These are phyloP conservation scores for Xerocomus brunneocitrinus DNA, from an alignment of 768 basidiomycete species.

Conservation along the genomic window DNA sequence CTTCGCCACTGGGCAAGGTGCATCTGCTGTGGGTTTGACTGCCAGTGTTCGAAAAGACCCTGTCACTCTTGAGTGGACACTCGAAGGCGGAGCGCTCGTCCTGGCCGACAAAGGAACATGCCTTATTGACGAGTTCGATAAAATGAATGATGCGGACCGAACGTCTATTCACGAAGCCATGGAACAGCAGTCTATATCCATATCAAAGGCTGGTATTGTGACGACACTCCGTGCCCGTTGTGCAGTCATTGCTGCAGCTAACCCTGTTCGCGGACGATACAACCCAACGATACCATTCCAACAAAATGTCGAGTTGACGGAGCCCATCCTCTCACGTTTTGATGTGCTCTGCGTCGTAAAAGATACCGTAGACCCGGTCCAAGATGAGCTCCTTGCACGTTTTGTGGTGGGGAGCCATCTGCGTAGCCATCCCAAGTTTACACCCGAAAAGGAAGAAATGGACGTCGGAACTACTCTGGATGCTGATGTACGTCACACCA, in stretches of 20 bases:
- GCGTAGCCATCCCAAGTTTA: slow-evolving; percentile 91
- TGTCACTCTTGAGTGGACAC: slow-evolving; percentile 95
- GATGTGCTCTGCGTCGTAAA: slow-evolving; percentile 98
- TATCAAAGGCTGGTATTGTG: slow-evolving; percentile 97
- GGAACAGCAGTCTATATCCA: slow-evolving; percentile 99
- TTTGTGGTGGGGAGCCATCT: slow-evolving; percentile 98
- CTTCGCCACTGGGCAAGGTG: slow-evolving; percentile 97
- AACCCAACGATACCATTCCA: slow-evolving; percentile 98
- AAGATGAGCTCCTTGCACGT: slow-evolving; percentile 92
- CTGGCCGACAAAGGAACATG: slow-evolving; percentile 97
- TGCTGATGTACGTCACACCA: slow-evolving; percentile 68
- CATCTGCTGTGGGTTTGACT: slow-evolving; percentile 96
- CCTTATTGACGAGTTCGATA: slow-evolving; percentile 98
- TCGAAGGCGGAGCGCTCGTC: slow-evolving; percentile 98
- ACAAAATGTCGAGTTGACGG: slow-evolving; percentile 97
- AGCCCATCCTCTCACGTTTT: slow-evolving; percentile 96
- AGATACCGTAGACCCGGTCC: slow-evolving; percentile 93
- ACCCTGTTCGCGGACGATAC: slow-evolving; percentile 94
- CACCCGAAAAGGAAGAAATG: slow-evolving; percentile 83
- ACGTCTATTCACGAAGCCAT: slow-evolving; percentile 99
- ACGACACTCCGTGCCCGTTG: slow-evolving; percentile 98
- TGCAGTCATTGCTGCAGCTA: slow-evolving; percentile 96
- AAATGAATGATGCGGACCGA: slow-evolving; percentile 98
- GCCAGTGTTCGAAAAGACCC: slow-evolving; percentile 99
- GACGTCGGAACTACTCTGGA: slow-evolving; percentile 86